Evolutionary conservation across 1,139 yeast genomes (phyloP), one percentile per base, ranked within the genome.

Genomic region (Debaryomyces sp.): DNA sequence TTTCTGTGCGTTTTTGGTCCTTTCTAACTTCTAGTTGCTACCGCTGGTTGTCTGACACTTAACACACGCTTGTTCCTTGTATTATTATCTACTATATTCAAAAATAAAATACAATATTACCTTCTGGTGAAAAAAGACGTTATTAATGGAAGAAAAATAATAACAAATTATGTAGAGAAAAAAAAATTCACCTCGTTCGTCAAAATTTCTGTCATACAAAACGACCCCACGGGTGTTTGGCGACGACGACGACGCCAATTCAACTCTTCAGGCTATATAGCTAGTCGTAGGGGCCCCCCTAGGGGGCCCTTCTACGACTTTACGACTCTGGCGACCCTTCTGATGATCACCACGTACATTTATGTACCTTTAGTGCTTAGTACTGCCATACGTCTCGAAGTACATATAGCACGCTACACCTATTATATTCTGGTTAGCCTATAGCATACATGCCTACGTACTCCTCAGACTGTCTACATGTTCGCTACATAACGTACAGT

Each of bases 111-210:
- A 32, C 35, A 32, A 35, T 34, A 21, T 22, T 21, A 17, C 26
- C 23, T n/a, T 35, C 23, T 34, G n/a, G 21, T 21, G 9, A 35
- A 22, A 21, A 35, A 35, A 35, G 26, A 15, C 38, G 18, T 32
- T 32, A 30, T 15, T 32, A 32, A 32, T 22, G 22, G 15, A 35
- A 35, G 26, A 22, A 35, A 35, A 35, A 35, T 35, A 35, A 35
- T 17, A 35, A 35, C 38, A 32, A 32, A 15, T 32, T 17, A 35
- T 35, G 38, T 35, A 35, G 38, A 35, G 38, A 35, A 35, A 35
- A 33, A 34, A 35, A 35, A 35, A 35, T 35, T 35, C 22, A 35
- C 21, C 38, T 21, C 38, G 38, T 35, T 35, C 38, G 38, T 35
- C 38, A 35, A 35, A 34, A 21, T 35, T 18, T 12, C 38, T 24